Evolutionary conservation across 139 green algal species (phyloP), one percentile per base, ranked within the genome.

Genomic region (Micromonas commoda): DNA sequence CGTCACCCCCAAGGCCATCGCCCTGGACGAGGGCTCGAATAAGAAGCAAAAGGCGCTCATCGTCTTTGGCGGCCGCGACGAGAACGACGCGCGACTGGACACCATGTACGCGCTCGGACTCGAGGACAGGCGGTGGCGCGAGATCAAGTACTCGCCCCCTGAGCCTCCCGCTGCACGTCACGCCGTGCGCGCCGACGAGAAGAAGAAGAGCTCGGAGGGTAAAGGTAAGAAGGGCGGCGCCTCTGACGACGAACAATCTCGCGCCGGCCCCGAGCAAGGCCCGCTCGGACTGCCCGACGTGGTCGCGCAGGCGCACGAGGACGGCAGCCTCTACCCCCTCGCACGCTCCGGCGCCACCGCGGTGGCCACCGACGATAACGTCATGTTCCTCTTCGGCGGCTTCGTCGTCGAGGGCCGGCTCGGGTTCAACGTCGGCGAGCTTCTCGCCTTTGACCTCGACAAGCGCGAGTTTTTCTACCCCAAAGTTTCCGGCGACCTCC

Each of bases 41-140:
- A 5, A 16, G 4, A 68, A 68, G 61, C 61, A 68, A 68, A 24
- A 68, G n/a, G 61, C 61, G 61, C 32, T 68, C n/a, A 68, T 68
- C 19, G 32, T 68, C 19, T 68, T 68, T 21, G 61, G 61, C 32
- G 61, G 61, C 19, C 9, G 61, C 9, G 61, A 68, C 19, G 61
- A 68, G 19, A 68, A 68, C 61, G 61, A 68, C 61, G 61, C 31
- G 61, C 61, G 61, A 31, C 32, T 68, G 61, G 61, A 68, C 19
- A 32, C 9, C 13, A 26, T 68, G 9, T 68, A 68, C 61, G 61
- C 61, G 9, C 61, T 68, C 61, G 61, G 61, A 13, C 61, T 68
- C 61, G 19, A 5, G n/a, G 61, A 68, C 61, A 16, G 32, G 4
- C 31, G 32, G 61, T 68, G 61, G 61, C 61, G 61, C 19, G 32